These are phyloP conservation scores for Penicillium sp. DNA, from an alignment of 2,329 filamentous ascomycete species.

Conservation along the genomic window DNA sequence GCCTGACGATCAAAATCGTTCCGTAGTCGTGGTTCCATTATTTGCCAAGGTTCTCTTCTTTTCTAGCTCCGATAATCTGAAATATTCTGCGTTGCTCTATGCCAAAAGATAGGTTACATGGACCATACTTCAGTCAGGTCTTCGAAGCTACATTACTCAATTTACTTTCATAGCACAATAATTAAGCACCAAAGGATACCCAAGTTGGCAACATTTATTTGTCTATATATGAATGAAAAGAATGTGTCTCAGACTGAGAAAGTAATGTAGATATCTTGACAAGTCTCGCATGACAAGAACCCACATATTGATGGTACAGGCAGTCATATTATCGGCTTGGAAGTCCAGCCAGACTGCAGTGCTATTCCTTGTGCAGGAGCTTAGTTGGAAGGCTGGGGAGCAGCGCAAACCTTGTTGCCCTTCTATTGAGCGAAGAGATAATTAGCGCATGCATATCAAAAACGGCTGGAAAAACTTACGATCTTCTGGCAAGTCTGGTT, in stretches of 20 bases:
- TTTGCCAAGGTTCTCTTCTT: too few relatives aligned
- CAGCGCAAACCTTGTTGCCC: conserved; percentile 9
- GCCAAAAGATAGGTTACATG: too few relatives aligned
- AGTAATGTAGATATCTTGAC: background rate
- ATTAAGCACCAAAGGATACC: background rate
- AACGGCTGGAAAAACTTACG: background rate
- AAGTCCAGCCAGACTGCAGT: background rate
- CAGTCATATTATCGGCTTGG: background rate
- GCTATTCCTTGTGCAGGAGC: background rate
- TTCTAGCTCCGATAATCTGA: too few relatives aligned
- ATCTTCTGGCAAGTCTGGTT: conserved; percentile 8
- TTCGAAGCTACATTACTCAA: background rate
- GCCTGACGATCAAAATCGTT: background rate
- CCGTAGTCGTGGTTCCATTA: background rate
- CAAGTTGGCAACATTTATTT: background rate
- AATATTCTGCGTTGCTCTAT: too few relatives aligned
- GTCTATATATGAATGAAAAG: background rate
- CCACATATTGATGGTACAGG: background rate
- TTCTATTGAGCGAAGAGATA: background rate
- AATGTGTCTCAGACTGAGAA: background rate
- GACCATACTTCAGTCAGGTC: too few relatives aligned
- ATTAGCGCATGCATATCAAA: background rate
- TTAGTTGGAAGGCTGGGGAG: conserved; percentile 8
- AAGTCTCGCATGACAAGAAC: background rate
- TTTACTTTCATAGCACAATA: background rate